Base-by-base conservation (phyloP, 2,329 filamentous ascomycete genomes). In the Colletotrichum kahawae region DNA sequence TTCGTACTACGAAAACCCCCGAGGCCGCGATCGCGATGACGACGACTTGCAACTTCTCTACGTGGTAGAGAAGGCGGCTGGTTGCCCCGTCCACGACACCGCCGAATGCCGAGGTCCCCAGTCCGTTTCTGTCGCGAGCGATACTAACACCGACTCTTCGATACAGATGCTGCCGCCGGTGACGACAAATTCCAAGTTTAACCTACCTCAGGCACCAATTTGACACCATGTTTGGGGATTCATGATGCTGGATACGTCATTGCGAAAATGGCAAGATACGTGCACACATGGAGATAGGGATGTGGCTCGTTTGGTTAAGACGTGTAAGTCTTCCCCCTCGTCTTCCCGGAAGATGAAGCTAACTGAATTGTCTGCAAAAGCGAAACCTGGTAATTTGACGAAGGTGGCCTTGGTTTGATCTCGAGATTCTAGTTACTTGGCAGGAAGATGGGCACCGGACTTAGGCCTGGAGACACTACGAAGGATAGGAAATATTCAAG, bases 41-140 rank as follows among this genome's bases (percentile, higher is more conserved):
- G 73, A 75, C 43, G 73, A 75, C 43, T 36, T 75, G 64, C 73
- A 75, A 73, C 73, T 75, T 73, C 73, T 75, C 36, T 75, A 73
- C 57, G 59, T 75, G 9, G 69, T 75, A 10, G 69, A 75, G 63
- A 75, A 75, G 69, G 48, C 73, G 48, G 54, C 24, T 34, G 63
- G 57, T 59, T 75, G 69, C 73, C 73, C 63, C 33, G 29, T 73
- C 24, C 73, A 60, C 73, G 69, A 64, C 48, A 36, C 27, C 73
- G 63, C 31, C 73, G 73, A 33, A 68, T 64, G 34, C n/a, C 73
- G 64, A 73, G 33, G 27, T 18, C 34, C 48, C 33, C 29, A 6
- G 4, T 75, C 69, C 29, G 29, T 67, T 33, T 73, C 73, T 4
- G 21, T 67, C 62, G 67, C 73, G 69, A 75, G 73, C 63, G 73